These are phyloP conservation scores for Agapanthus africanus DNA, from an alignment of 106 monocot species.

Conservation along the genomic window DNA sequence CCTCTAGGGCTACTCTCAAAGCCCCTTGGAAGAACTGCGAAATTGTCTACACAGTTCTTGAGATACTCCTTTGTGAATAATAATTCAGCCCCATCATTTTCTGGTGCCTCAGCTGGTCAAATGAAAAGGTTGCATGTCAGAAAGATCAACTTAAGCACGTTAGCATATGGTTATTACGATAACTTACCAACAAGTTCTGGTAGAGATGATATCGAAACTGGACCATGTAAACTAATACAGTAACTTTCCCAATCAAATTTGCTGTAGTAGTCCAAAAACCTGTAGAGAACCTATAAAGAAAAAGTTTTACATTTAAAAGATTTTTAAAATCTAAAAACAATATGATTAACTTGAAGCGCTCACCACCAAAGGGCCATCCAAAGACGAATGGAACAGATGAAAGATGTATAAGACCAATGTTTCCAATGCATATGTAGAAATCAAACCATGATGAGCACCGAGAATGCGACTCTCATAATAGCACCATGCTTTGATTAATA, in stretches of 20 bases:
- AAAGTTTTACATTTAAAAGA: neutral
- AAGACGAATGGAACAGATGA: conserved; percentile 62
- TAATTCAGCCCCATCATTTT: conserved; percentile 38
- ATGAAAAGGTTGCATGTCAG: no score
- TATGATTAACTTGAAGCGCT: no score
- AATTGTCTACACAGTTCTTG: conserved; percentile 35
- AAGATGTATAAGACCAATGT: conserved; percentile 79
- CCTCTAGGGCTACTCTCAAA: conserved; percentile 26
- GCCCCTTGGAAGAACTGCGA: conserved; percentile 25
- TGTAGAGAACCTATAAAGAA: conserved; percentile 71
- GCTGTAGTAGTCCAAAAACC: conserved; percentile 83
- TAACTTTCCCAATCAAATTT: conserved; percentile 90
- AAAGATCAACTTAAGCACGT: no score
- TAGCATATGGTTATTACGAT: neutral
- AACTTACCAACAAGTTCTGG: conserved; percentile 63
- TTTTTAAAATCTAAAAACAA: no score
- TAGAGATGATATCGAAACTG: conserved; percentile 55
- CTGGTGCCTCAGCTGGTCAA: conserved; percentile 47
- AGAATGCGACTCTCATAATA: conserved; percentile 98
- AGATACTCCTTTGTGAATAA: conserved; percentile 68
- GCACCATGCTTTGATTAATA: conserved; percentile 95
- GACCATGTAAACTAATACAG: conserved; percentile 66
- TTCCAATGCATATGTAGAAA: conserved; percentile 98
- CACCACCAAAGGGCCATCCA: conserved; percentile 76
- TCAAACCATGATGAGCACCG: conserved; percentile 86